Conservation (phyloP, 139 green algal genomes). For the Yamagishiella unicocca region DNA sequence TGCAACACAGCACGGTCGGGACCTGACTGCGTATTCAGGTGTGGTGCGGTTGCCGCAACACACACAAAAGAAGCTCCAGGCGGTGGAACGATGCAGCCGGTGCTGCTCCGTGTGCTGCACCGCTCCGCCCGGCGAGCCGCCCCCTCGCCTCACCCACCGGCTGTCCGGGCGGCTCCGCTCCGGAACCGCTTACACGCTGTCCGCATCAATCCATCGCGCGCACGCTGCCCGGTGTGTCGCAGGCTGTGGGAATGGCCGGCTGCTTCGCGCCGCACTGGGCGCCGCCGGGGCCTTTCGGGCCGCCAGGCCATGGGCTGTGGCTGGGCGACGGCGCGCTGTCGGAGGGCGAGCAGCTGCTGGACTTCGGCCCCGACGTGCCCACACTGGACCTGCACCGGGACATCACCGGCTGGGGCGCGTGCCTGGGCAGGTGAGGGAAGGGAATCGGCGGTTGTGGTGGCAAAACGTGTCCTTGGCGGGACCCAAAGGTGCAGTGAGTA, state of each 20-base stretch:
- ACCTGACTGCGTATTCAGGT: no score
- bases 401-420: slow-evolving; percentile 3
- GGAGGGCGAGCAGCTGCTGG: not conserved
- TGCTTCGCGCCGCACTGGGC: not conserved
- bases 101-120: no score
- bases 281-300: not conserved
- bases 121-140: no score
- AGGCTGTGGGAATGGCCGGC: slow-evolving; percentile 26
- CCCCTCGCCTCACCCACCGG: no score
- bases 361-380: slow-evolving; percentile 26
- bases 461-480: not conserved
- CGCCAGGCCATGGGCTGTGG: not conserved
- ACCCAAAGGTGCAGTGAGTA: no score
- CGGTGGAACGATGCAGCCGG: no score
- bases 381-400: slow-evolving; percentile 13
- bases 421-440: slow-evolving; percentile 15
- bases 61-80: no score
- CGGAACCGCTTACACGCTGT: not conserved
- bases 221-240: no score
- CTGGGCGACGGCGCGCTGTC: not conserved
- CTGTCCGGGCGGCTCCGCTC: no score
- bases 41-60: no score
- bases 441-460: not conserved
- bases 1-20: no score
- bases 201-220: not conserved